Percentiles rank a stretch among this genome's conserved stretches.
Conservation (phyloP, 306 rosid genomes). For the Herpetospermum pedunculosum region DNA sequence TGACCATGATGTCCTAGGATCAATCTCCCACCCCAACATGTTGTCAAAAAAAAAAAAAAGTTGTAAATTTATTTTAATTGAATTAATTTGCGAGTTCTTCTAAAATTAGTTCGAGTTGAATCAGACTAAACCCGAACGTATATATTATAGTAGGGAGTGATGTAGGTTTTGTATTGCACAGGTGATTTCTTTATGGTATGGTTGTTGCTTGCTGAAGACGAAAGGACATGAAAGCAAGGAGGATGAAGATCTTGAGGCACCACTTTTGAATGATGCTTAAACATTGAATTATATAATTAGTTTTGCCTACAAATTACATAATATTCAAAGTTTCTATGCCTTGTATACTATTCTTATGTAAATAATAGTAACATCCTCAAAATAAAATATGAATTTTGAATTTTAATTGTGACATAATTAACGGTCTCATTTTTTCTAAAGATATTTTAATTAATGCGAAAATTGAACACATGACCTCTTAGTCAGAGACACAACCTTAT, state of each 20-base stretch:
- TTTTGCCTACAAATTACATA: not conserved
- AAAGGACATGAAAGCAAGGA: constrained; percentile 13
- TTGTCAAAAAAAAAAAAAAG: too few species aligned
- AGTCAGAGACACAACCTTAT: too few species aligned
- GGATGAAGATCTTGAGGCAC: constrained; percentile 30
- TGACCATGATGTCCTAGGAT: too few species aligned
- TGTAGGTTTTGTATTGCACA: constrained; percentile 9
- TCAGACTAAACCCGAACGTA: not conserved
- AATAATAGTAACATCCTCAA: not conserved
- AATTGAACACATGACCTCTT: too few species aligned
- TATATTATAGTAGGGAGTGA: not conserved
- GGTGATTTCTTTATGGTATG: constrained; percentile 46
- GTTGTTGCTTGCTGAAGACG: constrained; percentile 40
- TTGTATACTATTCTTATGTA: not conserved
- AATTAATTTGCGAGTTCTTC: too few species aligned
- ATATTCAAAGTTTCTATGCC: not conserved
- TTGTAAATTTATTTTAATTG: too few species aligned
- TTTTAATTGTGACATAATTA: too few species aligned
- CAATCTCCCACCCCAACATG: too few species aligned
- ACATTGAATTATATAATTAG: not conserved
- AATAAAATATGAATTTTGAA: not conserved
- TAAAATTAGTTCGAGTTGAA: not conserved
- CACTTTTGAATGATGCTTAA: constrained; percentile 23
- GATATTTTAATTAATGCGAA: too few species aligned
- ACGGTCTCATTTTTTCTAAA: too few species aligned